Evolutionary conservation across 2,329 filamentous ascomycete species (phyloP), one percentile per base, ranked within the genome.

Genomic region (Zarea fungicola): DNA sequence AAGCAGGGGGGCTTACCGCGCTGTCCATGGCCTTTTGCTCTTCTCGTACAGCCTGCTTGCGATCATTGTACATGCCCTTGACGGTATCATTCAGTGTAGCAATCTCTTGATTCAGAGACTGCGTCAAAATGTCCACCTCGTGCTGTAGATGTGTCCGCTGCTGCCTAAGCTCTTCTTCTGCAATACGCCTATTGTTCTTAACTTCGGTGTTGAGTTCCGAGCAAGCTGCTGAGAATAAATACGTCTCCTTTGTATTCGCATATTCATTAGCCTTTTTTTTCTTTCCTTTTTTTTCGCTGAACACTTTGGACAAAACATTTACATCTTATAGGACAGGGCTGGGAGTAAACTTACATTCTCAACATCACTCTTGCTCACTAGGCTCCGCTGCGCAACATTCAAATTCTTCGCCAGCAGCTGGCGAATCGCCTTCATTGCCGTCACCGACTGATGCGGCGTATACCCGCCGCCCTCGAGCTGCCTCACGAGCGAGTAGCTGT

Each of bases 61-160:
- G 82, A 64, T 99, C 92, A 62, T 97, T 92, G 65, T 97, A 96
- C 77, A 96, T 86, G 50, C 89, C 92, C 64, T 91, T 89, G n/a
- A 97, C 77, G 48, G 91, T 89, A 62, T 99, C 92, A 59, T 89
- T 93, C 51, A 97, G 72, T 28, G 80, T 85, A 48, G 83, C 70
- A 22, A 91, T 75, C 63, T 97, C 91, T 66, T 96, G 91, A 28
- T 83, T 87, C 51, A 96, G 74, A 41, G 84, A 80, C 71, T 97
- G 93, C 48, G 81, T 84, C 48, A 96, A 66, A 16, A 96, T 95
- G 65, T 99, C 93, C n/a, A 91, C 84, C 65, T 97, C 93, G 64
- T 96, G 91, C 70, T 96, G 90, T 55, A 99, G 68, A 42, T 91
- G 83, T 4, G 86, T 89, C 34, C 93, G 78, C 63, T 96, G 87